phyloP scores from a whole-genome alignment of 2,329 filamentous ascomycete genomes.

The Fusarium brachygibbosum region DNA sequence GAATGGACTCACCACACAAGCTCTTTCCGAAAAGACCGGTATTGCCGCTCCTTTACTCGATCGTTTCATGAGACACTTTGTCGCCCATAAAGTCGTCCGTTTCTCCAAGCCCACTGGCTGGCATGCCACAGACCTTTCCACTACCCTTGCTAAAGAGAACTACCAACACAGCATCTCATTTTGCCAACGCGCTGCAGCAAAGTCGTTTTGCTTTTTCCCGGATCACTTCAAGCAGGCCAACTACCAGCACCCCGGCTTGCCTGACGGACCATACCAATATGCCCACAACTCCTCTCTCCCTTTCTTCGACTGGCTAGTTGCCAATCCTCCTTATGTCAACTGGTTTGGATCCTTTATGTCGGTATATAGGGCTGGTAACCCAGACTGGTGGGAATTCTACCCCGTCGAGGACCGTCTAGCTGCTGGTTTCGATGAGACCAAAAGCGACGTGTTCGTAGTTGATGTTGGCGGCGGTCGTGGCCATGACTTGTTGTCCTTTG shows the following conservation, averaged over 20 bases:
- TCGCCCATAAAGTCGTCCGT: constrained; percentile 17
- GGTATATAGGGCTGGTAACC: constrained; percentile 23
- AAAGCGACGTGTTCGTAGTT: constrained; percentile 29
- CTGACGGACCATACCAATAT: constrained; percentile 27
- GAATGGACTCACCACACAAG: constrained; percentile 14
- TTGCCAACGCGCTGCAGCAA: constrained; percentile 20
- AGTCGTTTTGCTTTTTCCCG: constrained; percentile 18
- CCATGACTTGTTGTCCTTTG: constrained; percentile 40
- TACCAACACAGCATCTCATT: constrained; percentile 32
- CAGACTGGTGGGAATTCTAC: constrained; percentile 32
- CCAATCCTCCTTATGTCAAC: constrained; percentile 19
- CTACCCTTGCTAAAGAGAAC: constrained; percentile 21
- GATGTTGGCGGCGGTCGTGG: constrained; percentile 39
- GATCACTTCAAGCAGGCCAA: constrained; percentile 27
- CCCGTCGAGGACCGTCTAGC: constrained; percentile 15
- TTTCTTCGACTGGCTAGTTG: constrained; percentile 28
- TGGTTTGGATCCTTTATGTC: constrained; percentile 37
- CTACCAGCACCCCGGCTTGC: constrained; percentile 17
- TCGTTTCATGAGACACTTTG: constrained; percentile 38
- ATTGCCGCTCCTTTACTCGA: constrained; percentile 16
- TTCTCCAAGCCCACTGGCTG: constrained; percentile 23
- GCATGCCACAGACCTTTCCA: constrained; percentile 28
- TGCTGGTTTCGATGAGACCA: constrained; percentile 5
- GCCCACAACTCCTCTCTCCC: constrained; percentile 16
- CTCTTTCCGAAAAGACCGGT: constrained; percentile 17